phyloP scores from a whole-genome alignment of 2,329 filamentous ascomycete species.

The Cercospora beticola region DNA sequence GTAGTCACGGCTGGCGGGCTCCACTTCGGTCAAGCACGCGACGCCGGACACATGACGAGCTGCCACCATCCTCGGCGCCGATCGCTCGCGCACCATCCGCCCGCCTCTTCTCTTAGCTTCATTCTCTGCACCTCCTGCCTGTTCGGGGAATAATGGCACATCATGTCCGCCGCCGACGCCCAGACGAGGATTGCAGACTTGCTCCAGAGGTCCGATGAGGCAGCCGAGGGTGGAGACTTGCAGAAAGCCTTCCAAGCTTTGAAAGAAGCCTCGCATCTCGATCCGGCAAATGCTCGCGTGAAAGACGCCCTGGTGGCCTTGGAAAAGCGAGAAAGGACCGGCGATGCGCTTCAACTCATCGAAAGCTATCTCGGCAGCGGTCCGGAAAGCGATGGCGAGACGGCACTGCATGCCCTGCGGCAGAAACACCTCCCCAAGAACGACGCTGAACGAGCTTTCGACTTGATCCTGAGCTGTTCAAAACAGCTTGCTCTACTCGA shows the following conservation, averaged over 20 bases:
- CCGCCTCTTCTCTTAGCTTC: neutral
- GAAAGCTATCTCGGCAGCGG: conserved; percentile 29
- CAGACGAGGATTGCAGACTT: conserved; percentile 28
- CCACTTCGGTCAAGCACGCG: conserved; percentile 4
- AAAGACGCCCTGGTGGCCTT: conserved; percentile 44
- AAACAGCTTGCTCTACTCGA: conserved; percentile 38
- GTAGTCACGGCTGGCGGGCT: neutral
- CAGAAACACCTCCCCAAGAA: conserved; percentile 38
- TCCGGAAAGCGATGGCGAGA: conserved; percentile 44
- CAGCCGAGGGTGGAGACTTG: conserved; percentile 34
- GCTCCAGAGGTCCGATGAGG: conserved; percentile 28
- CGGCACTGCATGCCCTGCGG: conserved; percentile 37
- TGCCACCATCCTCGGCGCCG: neutral
- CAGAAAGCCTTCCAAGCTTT: conserved; percentile 44
- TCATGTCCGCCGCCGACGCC: conserved; percentile 25
- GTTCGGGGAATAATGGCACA: conserved; percentile 26
- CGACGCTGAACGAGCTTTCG: conserved; percentile 43
- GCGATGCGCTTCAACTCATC: conserved; percentile 26
- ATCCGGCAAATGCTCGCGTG: conserved; percentile 43
- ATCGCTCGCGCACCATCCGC: neutral
- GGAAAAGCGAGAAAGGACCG: conserved; percentile 33
- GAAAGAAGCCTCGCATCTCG: conserved; percentile 47
- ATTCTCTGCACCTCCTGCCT: conserved; percentile 7
- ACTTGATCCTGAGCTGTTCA: conserved; percentile 44
- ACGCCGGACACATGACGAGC: conserved; percentile 4